phyloP scores from a whole-genome alignment of 768 basidiomycete genomes.

The Naganishia vaughanmartiniae region DNA sequence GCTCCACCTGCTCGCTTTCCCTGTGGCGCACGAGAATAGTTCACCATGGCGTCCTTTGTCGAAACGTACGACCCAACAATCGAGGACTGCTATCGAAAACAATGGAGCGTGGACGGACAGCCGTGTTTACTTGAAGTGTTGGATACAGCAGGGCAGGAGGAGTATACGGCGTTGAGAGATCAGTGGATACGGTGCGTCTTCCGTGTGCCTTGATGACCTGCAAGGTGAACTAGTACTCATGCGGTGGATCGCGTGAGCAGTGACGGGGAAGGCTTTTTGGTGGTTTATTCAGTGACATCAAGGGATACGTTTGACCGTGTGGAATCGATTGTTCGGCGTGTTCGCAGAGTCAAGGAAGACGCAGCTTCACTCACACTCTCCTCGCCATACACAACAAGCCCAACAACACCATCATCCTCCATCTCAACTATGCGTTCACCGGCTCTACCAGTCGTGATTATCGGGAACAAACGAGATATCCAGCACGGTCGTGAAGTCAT shows the following conservation, averaged over 20 bases:
- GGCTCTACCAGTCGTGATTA: conserved; percentile 72
- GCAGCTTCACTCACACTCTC: conserved; percentile 31
- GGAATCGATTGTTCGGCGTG: conserved; percentile 83
- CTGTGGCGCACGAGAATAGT: conserved; percentile 56
- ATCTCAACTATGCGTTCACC: conserved; percentile 14
- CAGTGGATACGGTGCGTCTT: conserved; percentile 86
- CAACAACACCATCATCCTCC: conserved; percentile 23
- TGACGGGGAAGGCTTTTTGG: conserved; percentile 95
- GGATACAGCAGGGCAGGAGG: conserved; percentile 98
- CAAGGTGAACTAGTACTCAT: no score
- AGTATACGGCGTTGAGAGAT: conserved; percentile 91
- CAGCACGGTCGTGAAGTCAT: conserved; percentile 86
- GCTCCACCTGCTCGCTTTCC: neutral
- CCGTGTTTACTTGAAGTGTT: conserved; percentile 96
- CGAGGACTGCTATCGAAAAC: conserved; percentile 96
- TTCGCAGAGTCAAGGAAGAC: conserved; percentile 77
- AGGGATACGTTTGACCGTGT: conserved; percentile 85
- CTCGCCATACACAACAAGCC: conserved; percentile 8
- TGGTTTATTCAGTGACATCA: conserved; percentile 96
- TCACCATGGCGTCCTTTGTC: conserved; percentile 93
- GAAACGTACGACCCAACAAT: conserved; percentile 99
- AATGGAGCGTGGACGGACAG: conserved; percentile 86
- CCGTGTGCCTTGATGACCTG: conserved; percentile 6
- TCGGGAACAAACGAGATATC: conserved; percentile 95
- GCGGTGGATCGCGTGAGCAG: conserved; percentile 54